Base-by-base conservation (phyloP, 2,329 filamentous ascomycete species). In the Cytospora schulzeri region DNA sequence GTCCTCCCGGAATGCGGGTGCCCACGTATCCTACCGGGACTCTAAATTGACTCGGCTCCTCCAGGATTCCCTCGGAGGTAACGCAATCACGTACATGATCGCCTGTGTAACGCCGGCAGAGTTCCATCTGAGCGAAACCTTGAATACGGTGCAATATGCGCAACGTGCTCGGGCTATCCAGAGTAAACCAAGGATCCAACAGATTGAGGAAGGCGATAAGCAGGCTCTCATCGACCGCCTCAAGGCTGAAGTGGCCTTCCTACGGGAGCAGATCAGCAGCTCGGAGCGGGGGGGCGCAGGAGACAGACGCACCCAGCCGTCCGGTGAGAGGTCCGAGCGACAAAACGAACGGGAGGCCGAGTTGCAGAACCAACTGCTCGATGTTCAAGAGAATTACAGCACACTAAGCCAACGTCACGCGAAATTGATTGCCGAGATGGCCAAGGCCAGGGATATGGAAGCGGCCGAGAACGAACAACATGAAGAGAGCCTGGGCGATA, bases 1-100 rank as follows among this genome's bases (percentile, higher is more conserved):
- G 51, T 99, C 95, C 1, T 96, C 93, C 22, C 91, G 93, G 66
- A 89, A 93, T 69, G 81, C 91, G 53, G 93, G 92, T 56, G 90
- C 92, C 5, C 93, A 98, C 77, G 93, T 99, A 64, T 99, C 95
- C 2, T 99, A 99, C 76, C 92, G 95, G 68, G 95, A 99, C 78
- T 98, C 95, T n/a, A 93, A 93, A 75, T 87, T 99, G 70, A 99
- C 95, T 14, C 90, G 95, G 66, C 83, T 99, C 28, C 85, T 99
- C 22, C 95, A 99, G 80, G 95, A 99, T 77, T 99, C 95, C 0
- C 83, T 99, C 6, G 95, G 95, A 64, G 95, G 95, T 5, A 98
- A 96, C 74, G 95, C 95, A 41, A 96, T 97, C 74, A 99, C 95
- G 0, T 99, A 98, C 79, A 98, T 99, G 95, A 95, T 99, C 78